phyloP scores from a whole-genome alignment of 768 basidiomycete genomes.

The Trametes meyenii region DNA sequence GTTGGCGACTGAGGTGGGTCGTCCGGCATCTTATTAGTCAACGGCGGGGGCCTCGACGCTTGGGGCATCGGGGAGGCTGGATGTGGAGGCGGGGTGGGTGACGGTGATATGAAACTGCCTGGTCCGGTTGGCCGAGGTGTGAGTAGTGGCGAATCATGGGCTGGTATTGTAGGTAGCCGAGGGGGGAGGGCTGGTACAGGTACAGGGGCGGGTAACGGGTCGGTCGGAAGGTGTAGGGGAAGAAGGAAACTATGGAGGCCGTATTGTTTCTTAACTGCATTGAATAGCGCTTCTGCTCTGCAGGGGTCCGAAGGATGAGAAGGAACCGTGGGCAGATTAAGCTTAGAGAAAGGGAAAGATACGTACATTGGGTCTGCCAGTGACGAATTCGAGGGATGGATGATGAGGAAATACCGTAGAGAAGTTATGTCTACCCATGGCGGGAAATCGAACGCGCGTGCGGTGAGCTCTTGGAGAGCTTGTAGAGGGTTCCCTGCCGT shows the following conservation, averaged over 20 bases:
- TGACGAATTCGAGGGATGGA: slow-evolving; percentile 71
- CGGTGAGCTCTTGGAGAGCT: slow-evolving; percentile 74
- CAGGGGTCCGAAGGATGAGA: background rate
- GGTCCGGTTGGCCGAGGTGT: slow-evolving; percentile 23
- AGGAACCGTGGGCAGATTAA: background rate
- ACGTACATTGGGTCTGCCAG: slow-evolving; percentile 82
- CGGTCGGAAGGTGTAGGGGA: slow-evolving; percentile 56
- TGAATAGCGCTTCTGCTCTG: slow-evolving; percentile 79
- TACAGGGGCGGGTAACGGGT: slow-evolving; percentile 63
- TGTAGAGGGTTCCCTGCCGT: slow-evolving; percentile 81
- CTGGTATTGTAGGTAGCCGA: slow-evolving; percentile 59
- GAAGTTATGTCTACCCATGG: slow-evolving; percentile 78
- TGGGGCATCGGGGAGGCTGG: slow-evolving; percentile 26
- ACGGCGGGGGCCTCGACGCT: slow-evolving; percentile 15
- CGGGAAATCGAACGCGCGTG: slow-evolving; percentile 68
- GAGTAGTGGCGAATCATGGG: slow-evolving; percentile 37
- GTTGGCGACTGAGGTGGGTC: slow-evolving; percentile 1
- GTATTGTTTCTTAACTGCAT: slow-evolving; percentile 87
- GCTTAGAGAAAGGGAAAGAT: background rate
- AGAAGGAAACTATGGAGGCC: slow-evolving; percentile 79
- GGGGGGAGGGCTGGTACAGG: slow-evolving; percentile 68
- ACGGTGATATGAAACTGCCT: background rate
- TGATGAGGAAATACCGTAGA: slow-evolving; percentile 74
- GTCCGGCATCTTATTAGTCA: slow-evolving; percentile 6
- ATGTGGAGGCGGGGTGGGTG: slow-evolving; percentile 18